phyloP scores from a whole-genome alignment of 2,329 filamentous ascomycete genomes.

The Diaporthe caulivora region DNA sequence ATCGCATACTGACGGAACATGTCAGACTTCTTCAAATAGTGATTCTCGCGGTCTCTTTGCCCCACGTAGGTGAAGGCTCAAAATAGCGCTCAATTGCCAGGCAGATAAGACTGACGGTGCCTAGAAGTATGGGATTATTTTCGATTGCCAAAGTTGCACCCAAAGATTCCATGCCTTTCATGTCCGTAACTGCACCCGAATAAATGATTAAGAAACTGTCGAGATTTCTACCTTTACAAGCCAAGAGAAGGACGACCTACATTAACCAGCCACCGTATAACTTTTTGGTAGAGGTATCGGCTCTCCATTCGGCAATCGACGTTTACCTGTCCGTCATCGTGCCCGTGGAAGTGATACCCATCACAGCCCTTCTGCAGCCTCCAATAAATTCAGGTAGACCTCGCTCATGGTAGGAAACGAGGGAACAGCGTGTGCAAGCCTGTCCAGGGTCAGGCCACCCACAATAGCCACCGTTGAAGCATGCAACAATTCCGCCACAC shows the following conservation, averaged over 20 bases:
- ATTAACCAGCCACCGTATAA: no score
- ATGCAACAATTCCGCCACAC: conserved; percentile 4
- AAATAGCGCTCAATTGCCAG: not conserved
- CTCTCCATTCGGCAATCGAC: no score
- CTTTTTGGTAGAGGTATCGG: no score
- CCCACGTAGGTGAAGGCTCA: not conserved
- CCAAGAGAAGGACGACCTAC: no score
- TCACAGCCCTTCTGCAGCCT: not conserved
- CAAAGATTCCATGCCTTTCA: no score
- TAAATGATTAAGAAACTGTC: no score
- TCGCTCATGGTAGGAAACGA: conserved; percentile 9
- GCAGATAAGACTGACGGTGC: not conserved
- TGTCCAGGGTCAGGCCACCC: not conserved
- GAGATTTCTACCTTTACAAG: no score
- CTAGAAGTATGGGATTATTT: no score
- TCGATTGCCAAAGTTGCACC: not conserved
- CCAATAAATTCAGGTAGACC: not conserved
- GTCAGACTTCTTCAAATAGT: not conserved
- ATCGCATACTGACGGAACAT: not conserved
- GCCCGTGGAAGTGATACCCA: not conserved
- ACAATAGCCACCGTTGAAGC: conserved; percentile 3
- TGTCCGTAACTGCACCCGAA: no score
- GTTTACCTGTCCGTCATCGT: no score
- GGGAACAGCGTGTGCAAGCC: conserved; percentile 1
- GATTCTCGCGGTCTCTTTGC: not conserved